Evolutionary conservation across 2,329 filamentous ascomycete species (phyloP).

Genomic region (Curvularia hawaiiensis): DNA sequence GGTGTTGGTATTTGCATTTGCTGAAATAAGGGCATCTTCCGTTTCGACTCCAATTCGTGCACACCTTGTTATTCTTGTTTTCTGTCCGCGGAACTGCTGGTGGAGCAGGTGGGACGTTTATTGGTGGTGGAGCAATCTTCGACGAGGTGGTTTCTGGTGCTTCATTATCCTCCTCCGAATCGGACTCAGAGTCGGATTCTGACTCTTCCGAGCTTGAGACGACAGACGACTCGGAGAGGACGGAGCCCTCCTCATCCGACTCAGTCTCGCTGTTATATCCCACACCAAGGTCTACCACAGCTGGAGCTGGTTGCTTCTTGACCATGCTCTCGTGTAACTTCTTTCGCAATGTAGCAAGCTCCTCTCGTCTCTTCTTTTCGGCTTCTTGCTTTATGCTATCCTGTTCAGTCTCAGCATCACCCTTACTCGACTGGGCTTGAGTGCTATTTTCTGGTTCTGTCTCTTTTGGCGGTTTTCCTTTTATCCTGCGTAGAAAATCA

Average conservation of each 20-base stretch:
- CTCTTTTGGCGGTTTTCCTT: constrained; percentile 23
- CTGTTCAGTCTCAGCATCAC: constrained; percentile 9
- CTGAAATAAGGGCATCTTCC: constrained; percentile 37
- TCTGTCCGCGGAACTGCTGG: constrained; percentile 10
- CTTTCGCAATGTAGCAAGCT: constrained; percentile 43
- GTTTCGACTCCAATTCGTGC: constrained; percentile 30
- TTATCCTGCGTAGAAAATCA: constrained; percentile 46
- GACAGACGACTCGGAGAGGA: constrained; percentile 36
- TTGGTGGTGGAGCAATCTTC: constrained; percentile 32
- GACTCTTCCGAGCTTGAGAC: constrained; percentile 41
- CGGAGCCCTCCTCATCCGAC: constrained; percentile 30
- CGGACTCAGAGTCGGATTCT: constrained; percentile 30
- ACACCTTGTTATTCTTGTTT: constrained; percentile 22
- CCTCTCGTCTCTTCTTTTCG: constrained; percentile 14
- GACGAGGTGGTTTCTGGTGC: constrained; percentile 48
- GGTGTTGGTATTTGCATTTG: constrained; percentile 36
- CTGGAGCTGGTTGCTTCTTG: constrained; percentile 22
- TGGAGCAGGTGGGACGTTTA: constrained; percentile 22
- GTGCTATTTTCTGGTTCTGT: not conserved
- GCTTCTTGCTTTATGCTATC: constrained; percentile 6
- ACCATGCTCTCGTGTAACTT: constrained; percentile 42
- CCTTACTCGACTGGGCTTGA: not conserved
- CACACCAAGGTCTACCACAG: constrained; percentile 32
- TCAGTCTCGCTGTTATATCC: constrained; percentile 41
- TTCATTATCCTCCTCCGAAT: constrained; percentile 27